Percentiles rank a stretch among this genome's conserved stretches.
These are phyloP conservation scores for Pseudogymnoascus pannorum DNA, from an alignment of 2,329 filamentous ascomycete genomes.

Conservation along the genomic window DNA sequence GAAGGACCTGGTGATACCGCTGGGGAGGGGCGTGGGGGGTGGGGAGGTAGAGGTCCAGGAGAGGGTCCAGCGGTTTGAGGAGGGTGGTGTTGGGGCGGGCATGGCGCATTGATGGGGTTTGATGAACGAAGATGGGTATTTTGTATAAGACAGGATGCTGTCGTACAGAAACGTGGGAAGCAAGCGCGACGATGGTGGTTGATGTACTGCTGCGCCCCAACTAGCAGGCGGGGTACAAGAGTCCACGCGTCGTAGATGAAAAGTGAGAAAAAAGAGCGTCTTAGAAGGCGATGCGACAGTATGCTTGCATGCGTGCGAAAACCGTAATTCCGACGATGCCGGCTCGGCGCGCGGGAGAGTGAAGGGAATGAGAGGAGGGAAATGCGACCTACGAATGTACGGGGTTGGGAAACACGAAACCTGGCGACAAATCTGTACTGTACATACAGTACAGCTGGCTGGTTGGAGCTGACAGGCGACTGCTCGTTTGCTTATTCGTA, in stretches of 20 bases:
- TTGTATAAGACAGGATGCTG: background rate
- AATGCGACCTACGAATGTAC: background rate
- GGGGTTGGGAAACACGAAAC: background rate
- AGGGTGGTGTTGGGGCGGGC: background rate
- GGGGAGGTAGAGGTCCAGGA: background rate
- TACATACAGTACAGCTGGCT: background rate
- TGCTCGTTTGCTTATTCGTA: background rate
- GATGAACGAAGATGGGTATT: background rate
- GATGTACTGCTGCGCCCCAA: background rate
- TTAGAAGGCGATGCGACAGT: background rate
- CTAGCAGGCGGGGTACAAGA: background rate
- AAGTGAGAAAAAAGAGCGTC: background rate
- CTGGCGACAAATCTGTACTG: background rate
- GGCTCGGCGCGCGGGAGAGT: background rate
- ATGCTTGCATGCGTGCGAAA: background rate
- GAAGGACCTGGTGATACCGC: constrained; percentile 26
- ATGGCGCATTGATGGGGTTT: background rate
- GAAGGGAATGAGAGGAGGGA: background rate
- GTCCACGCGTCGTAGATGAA: background rate
- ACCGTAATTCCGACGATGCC: background rate
- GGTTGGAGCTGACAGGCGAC: background rate
- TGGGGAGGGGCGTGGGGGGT: constrained; percentile 21
- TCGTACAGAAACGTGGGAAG: background rate
- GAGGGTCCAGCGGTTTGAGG: background rate
- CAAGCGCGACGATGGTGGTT: background rate